phyloP scores from a whole-genome alignment of 345 rosid species.

The Boechera retrofracta region DNA sequence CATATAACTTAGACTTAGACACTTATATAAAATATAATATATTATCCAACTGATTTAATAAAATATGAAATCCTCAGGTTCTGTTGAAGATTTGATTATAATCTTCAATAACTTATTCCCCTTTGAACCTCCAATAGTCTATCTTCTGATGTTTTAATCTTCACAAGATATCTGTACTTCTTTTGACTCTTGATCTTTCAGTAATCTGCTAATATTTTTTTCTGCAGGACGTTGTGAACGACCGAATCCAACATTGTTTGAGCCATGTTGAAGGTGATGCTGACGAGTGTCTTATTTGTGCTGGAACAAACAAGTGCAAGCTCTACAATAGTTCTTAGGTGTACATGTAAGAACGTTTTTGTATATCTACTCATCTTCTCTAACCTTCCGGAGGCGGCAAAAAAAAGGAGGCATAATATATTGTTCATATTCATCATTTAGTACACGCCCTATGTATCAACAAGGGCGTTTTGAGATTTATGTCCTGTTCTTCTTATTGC shows the following conservation, averaged over 20 bases:
- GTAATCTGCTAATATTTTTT: constrained; percentile 5
- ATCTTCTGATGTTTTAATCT: constrained; percentile 4
- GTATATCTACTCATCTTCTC: constrained; percentile 18
- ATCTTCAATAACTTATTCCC: no score
- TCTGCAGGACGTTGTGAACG: constrained; percentile 77
- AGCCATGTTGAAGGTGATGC: constrained; percentile 77
- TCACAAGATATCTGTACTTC: constrained; percentile 11
- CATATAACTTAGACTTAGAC: no score
- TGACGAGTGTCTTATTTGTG: constrained; percentile 76
- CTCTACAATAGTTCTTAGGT: constrained; percentile 51
- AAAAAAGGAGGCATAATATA: constrained; percentile 9
- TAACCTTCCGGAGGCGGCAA: constrained; percentile 1
- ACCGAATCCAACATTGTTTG: constrained; percentile 79
- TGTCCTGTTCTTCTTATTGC: neutral
- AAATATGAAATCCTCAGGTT: no score
- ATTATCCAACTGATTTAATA: no score
- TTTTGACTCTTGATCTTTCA: neutral
- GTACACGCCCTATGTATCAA: constrained; percentile 13
- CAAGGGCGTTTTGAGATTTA: neutral
- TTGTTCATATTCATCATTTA: constrained; percentile 19
- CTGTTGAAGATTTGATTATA: no score
- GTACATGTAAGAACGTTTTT: constrained; percentile 25
- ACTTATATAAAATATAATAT: no score
- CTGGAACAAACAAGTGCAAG: constrained; percentile 87
- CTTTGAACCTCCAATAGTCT: neutral